Percentiles rank a stretch among this genome's conserved stretches.
Conservation (phyloP, 2,329 filamentous ascomycete species). For the Botrytis tulipae region DNA sequence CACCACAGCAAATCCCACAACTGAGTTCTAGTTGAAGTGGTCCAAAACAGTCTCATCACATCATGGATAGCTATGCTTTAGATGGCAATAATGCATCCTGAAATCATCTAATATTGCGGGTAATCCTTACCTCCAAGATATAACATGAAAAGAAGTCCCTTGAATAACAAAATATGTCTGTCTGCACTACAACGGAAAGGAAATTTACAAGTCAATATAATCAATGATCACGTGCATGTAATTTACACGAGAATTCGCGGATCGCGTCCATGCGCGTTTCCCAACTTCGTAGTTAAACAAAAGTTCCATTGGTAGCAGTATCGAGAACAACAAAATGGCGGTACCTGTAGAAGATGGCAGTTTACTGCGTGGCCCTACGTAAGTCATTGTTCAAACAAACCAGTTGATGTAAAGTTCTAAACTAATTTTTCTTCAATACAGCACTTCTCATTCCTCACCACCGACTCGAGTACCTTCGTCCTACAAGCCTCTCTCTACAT, state of each 20-base stretch:
- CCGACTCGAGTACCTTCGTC: slow-evolving; percentile 42
- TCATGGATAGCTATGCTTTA: neutral
- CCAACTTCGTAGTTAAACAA: neutral
- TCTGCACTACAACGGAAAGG: neutral
- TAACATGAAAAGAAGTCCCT: neutral
- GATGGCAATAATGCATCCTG: neutral
- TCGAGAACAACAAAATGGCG: neutral
- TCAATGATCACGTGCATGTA: slow-evolving; percentile 4
- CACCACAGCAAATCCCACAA: neutral
- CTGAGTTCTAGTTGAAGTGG: neutral
- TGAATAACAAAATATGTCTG: neutral
- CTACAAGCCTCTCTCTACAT: slow-evolving; percentile 77
- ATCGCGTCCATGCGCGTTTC: slow-evolving; percentile 15
- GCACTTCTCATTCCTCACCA: slow-evolving; percentile 8
- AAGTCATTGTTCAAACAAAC: neutral
- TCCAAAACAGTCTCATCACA: neutral
- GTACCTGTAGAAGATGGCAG: slow-evolving; percentile 17
- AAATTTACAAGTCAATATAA: neutral
- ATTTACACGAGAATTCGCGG: slow-evolving; percentile 21
- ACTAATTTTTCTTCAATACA: neutral
- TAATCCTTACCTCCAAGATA: neutral
- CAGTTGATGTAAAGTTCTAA: neutral
- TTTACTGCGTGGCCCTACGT: slow-evolving; percentile 15
- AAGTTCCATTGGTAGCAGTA: neutral
- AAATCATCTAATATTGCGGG: neutral